Evolutionary conservation across 441 rosid genomes (phyloP).

Genomic region (Syzygium malaccense): DNA sequence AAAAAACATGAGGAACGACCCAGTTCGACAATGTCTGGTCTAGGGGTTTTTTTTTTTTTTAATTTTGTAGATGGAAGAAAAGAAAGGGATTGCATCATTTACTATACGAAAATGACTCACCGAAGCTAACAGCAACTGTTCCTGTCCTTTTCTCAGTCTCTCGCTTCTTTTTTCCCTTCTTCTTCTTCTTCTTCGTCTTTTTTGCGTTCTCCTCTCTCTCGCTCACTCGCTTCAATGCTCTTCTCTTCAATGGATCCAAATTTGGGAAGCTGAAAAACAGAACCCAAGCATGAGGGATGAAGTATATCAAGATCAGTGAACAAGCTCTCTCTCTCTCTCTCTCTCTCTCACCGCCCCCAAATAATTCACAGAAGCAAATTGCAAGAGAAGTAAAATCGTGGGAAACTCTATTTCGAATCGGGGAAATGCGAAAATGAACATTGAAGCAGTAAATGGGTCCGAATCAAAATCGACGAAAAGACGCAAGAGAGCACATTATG

Average conservation of each 20-base stretch:
- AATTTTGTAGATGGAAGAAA: neutral
- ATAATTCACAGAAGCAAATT: neutral
- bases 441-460: neutral
- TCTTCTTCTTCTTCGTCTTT: neutral
- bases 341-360: neutral
- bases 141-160: neutral
- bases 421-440: neutral
- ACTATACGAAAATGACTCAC: conserved; percentile 11
- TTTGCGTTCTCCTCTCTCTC: neutral
- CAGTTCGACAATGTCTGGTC: neutral
- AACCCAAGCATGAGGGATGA: neutral
- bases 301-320: neutral
- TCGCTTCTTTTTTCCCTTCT: neutral
- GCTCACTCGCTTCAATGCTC: neutral
- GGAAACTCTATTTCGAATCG: neutral
- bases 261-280: neutral
- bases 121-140: conserved; percentile 1
- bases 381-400: neutral
- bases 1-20: neutral
- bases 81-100: neutral
- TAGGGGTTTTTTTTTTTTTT: neutral
- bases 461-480: neutral
- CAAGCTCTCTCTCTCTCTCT: neutral
- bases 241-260: neutral
- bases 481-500: neutral